Evolutionary conservation across 2,329 filamentous ascomycete species (phyloP).

Genomic region (Decorospora gaudefroyi): DNA sequence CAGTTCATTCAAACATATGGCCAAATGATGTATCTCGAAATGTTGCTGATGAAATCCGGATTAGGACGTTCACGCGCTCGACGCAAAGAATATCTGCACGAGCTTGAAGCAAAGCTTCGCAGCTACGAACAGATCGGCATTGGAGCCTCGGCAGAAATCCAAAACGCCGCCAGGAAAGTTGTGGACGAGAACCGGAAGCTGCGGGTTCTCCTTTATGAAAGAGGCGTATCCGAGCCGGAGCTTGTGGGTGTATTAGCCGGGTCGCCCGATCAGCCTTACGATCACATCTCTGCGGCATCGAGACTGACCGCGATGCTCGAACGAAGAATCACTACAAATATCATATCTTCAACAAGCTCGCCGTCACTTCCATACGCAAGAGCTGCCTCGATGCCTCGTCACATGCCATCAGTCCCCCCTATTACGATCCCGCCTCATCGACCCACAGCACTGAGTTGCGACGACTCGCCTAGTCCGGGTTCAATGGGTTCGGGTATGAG

Average conservation of each 20-base stretch:
- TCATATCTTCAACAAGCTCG: constrained; percentile 26
- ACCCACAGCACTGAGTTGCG: constrained; percentile 29
- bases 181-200: constrained; percentile 71
- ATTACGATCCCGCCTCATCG: constrained; percentile 31
- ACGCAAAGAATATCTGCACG: constrained; percentile 72
- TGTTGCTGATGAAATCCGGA: constrained; percentile 11
- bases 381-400: constrained; percentile 21
- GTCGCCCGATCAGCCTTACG: constrained; percentile 29
- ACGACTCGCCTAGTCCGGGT: constrained; percentile 38
- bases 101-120: constrained; percentile 68
- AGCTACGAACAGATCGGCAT: constrained; percentile 67
- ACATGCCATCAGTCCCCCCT: constrained; percentile 26
- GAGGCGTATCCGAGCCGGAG: constrained; percentile 62
- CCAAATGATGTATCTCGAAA: background rate
- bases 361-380: constrained; percentile 20
- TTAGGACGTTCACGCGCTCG: constrained; percentile 71
- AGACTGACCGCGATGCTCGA: constrained; percentile 40
- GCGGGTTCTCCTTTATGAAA: constrained; percentile 60
- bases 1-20: no score
- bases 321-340: constrained; percentile 31
- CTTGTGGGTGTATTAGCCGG: constrained; percentile 48
- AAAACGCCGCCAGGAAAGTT: constrained; percentile 69
- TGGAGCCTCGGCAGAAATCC: constrained; percentile 72
- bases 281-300: constrained; percentile 38
- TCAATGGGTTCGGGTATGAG: constrained; percentile 42